phyloP scores from a whole-genome alignment of 495 filamentous ascomycete genomes.

The Penicillium desertorum region DNA sequence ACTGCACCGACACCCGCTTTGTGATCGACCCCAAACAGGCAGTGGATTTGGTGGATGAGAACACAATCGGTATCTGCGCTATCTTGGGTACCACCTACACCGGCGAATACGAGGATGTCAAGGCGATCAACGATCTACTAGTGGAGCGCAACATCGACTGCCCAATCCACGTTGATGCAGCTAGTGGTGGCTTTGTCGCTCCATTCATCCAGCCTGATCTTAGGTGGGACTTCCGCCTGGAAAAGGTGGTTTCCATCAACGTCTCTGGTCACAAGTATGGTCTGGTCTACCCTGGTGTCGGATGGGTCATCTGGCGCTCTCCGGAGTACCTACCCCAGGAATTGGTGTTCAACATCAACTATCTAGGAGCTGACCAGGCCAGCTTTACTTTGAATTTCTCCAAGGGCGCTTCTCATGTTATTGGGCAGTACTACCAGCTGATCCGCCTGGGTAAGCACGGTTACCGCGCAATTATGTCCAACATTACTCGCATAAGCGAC shows the following conservation, averaged over 20 bases:
- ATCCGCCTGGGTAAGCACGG: constrained; percentile 89
- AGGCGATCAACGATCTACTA: constrained; percentile 82
- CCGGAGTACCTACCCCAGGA: constrained; percentile 83
- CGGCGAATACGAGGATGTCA: constrained; percentile 92
- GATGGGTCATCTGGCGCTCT: constrained; percentile 87
- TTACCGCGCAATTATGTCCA: constrained; percentile 82
- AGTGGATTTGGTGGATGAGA: constrained; percentile 84
- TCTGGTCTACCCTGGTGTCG: constrained; percentile 82
- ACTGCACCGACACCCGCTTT: constrained; percentile 75
- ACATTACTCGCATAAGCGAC: constrained; percentile 79
- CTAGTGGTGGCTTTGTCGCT: constrained; percentile 84
- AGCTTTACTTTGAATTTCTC: constrained; percentile 98
- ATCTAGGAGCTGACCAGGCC: constrained; percentile 90
- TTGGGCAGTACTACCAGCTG: constrained; percentile 94
- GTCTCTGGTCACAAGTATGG: constrained; percentile 90
- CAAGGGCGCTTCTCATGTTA: constrained; percentile 87
- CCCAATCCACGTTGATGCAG: constrained; percentile 89
- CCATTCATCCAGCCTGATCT: constrained; percentile 82
- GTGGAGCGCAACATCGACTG: constrained; percentile 67
- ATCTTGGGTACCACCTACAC: constrained; percentile 93
- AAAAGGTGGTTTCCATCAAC: constrained; percentile 87
- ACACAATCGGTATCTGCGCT: constrained; percentile 89
- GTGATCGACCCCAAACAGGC: constrained; percentile 85
- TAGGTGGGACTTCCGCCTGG: constrained; percentile 83
- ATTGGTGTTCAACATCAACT: constrained; percentile 97